phyloP scores from a whole-genome alignment of 306 rosid genomes.

The Oemleria cerasiformis region DNA sequence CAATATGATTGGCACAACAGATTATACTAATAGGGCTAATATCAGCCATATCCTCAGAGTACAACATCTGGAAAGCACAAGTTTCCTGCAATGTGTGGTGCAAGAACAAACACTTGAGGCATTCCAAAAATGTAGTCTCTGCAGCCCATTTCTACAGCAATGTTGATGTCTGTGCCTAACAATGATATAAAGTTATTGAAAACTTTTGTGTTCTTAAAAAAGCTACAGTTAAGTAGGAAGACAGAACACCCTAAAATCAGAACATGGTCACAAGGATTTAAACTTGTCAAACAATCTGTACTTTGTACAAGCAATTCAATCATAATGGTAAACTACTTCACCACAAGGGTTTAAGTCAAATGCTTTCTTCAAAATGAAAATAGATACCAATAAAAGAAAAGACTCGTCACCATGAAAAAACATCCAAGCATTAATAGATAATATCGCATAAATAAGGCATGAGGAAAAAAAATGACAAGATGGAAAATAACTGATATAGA shows the following conservation, averaged over 20 bases:
- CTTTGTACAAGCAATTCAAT: not conserved
- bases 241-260: not conserved
- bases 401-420: not conserved
- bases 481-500: slow-evolving; percentile 13
- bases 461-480: not conserved
- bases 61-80: not conserved
- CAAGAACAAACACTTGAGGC: not conserved
- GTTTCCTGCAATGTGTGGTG: not conserved
- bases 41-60: not conserved
- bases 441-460: not conserved
- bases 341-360: not conserved
- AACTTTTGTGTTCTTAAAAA: not conserved
- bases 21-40: not conserved
- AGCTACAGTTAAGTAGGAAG: not conserved
- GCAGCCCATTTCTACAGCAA: not conserved
- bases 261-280: not conserved
- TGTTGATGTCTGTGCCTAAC: not conserved
- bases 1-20: not conserved
- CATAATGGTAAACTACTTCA: not conserved
- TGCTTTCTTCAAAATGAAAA: not conserved
- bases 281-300: not conserved
- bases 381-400: not conserved
- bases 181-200: not conserved
- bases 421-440: not conserved
- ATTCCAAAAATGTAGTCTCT: not conserved